phyloP scores from a whole-genome alignment of 345 rosid species.

The Barbarea vulgaris region DNA sequence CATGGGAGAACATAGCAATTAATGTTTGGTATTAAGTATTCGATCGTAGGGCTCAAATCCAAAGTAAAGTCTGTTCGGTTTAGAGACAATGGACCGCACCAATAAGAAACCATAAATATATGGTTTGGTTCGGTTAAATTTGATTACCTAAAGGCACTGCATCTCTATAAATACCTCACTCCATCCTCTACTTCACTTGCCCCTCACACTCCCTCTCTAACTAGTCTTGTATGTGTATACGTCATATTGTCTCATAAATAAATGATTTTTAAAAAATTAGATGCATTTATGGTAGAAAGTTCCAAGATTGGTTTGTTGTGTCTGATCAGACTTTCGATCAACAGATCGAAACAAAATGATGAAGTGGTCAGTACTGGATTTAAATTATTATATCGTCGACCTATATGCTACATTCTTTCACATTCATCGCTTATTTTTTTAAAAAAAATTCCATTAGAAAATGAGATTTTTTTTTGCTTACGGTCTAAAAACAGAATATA shows the following conservation, averaged over 20 bases:
- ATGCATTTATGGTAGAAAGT: slow-evolving; percentile 21
- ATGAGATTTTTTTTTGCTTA: background rate
- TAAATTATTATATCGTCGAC: background rate
- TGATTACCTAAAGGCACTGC: background rate
- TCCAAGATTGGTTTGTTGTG: slow-evolving; percentile 28
- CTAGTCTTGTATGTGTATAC: slow-evolving; percentile 9
- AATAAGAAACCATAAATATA: background rate
- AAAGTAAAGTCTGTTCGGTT: slow-evolving; percentile 2
- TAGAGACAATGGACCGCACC: slow-evolving; percentile 3
- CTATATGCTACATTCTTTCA: background rate
- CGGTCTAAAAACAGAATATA: slow-evolving; percentile 14
- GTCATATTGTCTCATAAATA: slow-evolving; percentile 8
- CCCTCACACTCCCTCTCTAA: slow-evolving; percentile 27
- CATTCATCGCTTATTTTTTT: background rate
- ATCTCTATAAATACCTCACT: slow-evolving; percentile 36
- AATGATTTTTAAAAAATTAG: background rate
- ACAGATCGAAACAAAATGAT: slow-evolving; percentile 7
- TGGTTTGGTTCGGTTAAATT: slow-evolving; percentile 8
- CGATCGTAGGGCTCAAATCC: background rate
- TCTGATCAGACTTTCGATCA: slow-evolving; percentile 4
- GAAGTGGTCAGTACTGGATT: slow-evolving; percentile 13
- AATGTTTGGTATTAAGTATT: background rate
- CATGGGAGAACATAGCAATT: background rate
- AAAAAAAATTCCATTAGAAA: background rate
- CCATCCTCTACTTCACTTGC: slow-evolving; percentile 20